Evolutionary conservation across 805 yeast genomes (phyloP).

Genomic region (Saccharomyces kudriavzevii): DNA sequence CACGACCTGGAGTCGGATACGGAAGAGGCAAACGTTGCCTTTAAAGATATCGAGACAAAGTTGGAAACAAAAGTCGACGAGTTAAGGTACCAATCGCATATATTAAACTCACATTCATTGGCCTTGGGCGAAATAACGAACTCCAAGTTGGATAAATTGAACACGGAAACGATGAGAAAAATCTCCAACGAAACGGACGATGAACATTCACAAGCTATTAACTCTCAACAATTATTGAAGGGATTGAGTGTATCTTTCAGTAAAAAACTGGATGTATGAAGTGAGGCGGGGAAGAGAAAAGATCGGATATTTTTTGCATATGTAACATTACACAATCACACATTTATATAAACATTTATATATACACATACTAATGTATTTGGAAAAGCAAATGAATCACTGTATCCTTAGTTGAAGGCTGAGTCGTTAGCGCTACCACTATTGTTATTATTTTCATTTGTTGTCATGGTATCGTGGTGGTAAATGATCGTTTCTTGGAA

Average conservation of each 20-base stretch:
- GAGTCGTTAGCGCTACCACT: not conserved
- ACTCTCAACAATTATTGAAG: not conserved
- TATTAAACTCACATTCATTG: slow-evolving; percentile 18
- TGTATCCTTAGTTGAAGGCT: not conserved
- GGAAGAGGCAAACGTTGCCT: not conserved
- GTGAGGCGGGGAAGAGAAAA: not conserved
- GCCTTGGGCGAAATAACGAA: slow-evolving; percentile 14
- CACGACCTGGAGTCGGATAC: not conserved
- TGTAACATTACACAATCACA: not conserved
- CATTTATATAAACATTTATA: not conserved
- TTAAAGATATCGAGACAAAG: not conserved
- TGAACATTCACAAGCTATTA: not conserved
- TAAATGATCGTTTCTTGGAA: not conserved
- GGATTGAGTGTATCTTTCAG: not conserved
- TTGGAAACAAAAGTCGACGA: slow-evolving; percentile 8
- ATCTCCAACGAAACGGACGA: not conserved
- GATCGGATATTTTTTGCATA: not conserved
- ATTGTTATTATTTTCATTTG: not conserved
- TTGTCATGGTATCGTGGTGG: not conserved
- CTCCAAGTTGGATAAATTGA: slow-evolving; percentile 12
- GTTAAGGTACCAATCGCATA: slow-evolving; percentile 18
- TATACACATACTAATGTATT: not conserved
- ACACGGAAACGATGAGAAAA: not conserved
- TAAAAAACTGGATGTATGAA: not conserved
- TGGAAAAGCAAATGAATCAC: not conserved